Conservation (phyloP, 305 asterid species). For the Fraxinus floribunda region DNA sequence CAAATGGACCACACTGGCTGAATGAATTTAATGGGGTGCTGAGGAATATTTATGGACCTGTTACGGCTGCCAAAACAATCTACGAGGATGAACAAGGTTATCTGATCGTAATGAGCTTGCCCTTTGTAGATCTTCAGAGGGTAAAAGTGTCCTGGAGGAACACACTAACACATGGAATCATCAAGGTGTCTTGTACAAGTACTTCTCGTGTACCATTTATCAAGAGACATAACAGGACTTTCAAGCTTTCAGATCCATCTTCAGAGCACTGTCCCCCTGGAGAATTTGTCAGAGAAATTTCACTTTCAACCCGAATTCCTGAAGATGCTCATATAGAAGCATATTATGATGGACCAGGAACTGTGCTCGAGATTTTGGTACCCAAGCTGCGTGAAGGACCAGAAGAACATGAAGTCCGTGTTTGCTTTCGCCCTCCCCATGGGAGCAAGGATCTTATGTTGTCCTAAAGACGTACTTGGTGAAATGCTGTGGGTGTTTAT, state of each 20-base stretch:
- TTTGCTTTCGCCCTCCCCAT: slow-evolving; percentile 75
- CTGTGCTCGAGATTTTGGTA: slow-evolving; percentile 77
- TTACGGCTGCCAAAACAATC: slow-evolving; percentile 75
- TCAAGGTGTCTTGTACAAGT: slow-evolving; percentile 71
- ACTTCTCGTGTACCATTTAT: slow-evolving; percentile 58
- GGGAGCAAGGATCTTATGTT: slow-evolving; percentile 61
- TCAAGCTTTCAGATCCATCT: slow-evolving; percentile 63
- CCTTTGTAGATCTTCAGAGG: slow-evolving; percentile 79
- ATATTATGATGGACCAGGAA: slow-evolving; percentile 71
- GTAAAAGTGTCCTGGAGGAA: slow-evolving; percentile 93
- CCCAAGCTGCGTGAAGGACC: slow-evolving; percentile 73
- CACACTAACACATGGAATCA: slow-evolving; percentile 68
- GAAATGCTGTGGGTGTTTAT: slow-evolving; percentile 17
- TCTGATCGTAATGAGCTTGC: slow-evolving; percentile 68
- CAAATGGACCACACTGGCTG: slow-evolving; percentile 65
- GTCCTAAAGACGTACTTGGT: slow-evolving; percentile 39
- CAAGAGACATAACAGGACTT: slow-evolving; percentile 70
- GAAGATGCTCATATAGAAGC: slow-evolving; percentile 91
- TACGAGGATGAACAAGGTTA: slow-evolving; percentile 80
- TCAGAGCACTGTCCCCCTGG: slow-evolving; percentile 93
- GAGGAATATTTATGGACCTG: slow-evolving; percentile 76
- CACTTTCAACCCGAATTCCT: slow-evolving; percentile 79
- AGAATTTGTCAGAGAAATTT: slow-evolving; percentile 77
- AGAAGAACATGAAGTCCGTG: slow-evolving; percentile 90
- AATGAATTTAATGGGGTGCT: slow-evolving; percentile 68